A percentile compares a stretch with the other conserved stretches of the same genome.
Evolutionary conservation across 1,139 yeast species (phyloP).

Genomic region (Blastobotrys persicus): DNA sequence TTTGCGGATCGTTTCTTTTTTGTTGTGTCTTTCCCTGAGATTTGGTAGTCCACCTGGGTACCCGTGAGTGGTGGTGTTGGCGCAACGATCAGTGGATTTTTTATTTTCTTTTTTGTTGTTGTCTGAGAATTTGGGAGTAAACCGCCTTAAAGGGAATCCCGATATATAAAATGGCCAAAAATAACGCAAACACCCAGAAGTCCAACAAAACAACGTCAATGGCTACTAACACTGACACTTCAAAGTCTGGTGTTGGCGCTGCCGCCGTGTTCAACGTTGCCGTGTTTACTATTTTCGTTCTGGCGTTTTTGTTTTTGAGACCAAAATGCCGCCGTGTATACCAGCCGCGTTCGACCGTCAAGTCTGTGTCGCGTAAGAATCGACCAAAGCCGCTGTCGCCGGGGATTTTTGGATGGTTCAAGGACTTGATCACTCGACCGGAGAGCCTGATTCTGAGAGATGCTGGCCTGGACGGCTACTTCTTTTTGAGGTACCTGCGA

Average conservation of each 20-base stretch:
- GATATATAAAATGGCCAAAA: conserved; percentile 3
- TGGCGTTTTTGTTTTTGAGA: conserved; percentile 61
- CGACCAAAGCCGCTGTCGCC: conserved; percentile 37
- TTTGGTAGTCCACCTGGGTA: no score
- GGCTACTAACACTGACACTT: conserved; percentile 19
- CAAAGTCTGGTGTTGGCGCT: conserved; percentile 45
- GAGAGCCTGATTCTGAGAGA: conserved; percentile 73
- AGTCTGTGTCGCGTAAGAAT: conserved; percentile 42
- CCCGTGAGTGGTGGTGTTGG: not conserved
- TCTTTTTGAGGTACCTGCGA: conserved; percentile 73
- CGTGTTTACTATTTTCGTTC: conserved; percentile 55
- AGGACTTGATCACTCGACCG: conserved; percentile 45
- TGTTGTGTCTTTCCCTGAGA: no score
- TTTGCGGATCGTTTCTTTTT: not conserved
- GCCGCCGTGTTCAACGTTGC: conserved; percentile 55
- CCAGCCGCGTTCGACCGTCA: conserved; percentile 73
- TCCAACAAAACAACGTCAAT: conserved; percentile 5
- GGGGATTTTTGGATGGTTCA: conserved; percentile 38
- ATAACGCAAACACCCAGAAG: conserved; percentile 4
- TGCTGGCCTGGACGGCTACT: conserved; percentile 85
- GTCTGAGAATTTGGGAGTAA: not conserved
- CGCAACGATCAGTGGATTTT: not conserved
- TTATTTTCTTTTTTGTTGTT: not conserved
- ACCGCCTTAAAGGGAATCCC: not conserved
- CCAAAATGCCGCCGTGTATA: conserved; percentile 68